Evolutionary conservation across 1,284 basidiomycete species (phyloP).

Genomic region (Ceratobasidium sp.): DNA sequence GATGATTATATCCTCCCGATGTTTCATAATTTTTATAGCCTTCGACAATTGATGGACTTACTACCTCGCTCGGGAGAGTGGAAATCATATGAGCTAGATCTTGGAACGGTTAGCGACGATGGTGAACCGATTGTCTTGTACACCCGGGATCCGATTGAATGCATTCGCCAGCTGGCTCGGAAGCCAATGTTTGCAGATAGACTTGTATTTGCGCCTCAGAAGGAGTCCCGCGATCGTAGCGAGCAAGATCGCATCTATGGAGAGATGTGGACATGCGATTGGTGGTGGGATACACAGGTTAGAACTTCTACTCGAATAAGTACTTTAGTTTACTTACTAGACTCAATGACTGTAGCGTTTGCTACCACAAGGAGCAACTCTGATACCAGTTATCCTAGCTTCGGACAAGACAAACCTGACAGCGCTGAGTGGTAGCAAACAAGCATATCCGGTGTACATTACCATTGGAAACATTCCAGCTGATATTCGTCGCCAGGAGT

Average conservation of each 20-base stretch:
- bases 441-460: slow-evolving; percentile 46
- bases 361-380: slow-evolving; percentile 45
- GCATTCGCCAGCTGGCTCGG: slow-evolving; percentile 52
- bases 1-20: background rate
- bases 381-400: slow-evolving; percentile 43
- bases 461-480: slow-evolving; percentile 42
- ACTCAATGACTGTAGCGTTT: too few relatives aligned
- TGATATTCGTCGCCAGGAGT: background rate
- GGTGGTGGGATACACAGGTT: slow-evolving; percentile 45
- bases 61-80: slow-evolving; percentile 50
- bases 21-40: slow-evolving; percentile 23
- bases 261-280: slow-evolving; percentile 43
- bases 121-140: slow-evolving; percentile 52
- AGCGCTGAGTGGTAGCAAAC: slow-evolving; percentile 34
- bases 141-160: slow-evolving; percentile 51
- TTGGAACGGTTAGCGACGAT: slow-evolving; percentile 53
- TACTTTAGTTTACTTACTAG: too few relatives aligned
- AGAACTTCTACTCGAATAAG: too few relatives aligned
- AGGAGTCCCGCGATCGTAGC: background rate
- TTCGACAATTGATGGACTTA: slow-evolving; percentile 49
- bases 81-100: slow-evolving; percentile 51
- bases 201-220: slow-evolving; percentile 30
- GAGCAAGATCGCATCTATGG: slow-evolving; percentile 2
- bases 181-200: slow-evolving; percentile 36
- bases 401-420: slow-evolving; percentile 48